phyloP scores from a whole-genome alignment of 345 rosid species.

The Dovyalis caffra region DNA sequence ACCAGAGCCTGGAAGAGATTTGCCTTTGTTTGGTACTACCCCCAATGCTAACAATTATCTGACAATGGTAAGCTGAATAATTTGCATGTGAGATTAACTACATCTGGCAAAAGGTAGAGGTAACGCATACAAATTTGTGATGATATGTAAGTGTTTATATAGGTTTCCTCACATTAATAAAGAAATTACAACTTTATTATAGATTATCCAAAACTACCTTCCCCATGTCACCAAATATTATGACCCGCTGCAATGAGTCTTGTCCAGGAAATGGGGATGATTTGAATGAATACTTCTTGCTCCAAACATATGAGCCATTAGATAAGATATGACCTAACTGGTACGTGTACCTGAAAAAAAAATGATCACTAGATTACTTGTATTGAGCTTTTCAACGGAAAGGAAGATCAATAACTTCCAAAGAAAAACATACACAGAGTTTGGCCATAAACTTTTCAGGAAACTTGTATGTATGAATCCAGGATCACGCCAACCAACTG shows the following conservation, averaged over 20 bases:
- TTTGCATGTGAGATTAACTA: too few relatives aligned
- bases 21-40: too few relatives aligned
- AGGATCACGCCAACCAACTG: conserved; percentile 88
- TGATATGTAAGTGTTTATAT: background rate
- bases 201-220: conserved; percentile 45
- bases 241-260: conserved; percentile 73
- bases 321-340: conserved; percentile 56
- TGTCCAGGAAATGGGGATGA: conserved; percentile 92
- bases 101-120: background rate
- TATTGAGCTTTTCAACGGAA: too few relatives aligned
- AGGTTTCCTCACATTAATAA: background rate
- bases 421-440: conserved; percentile 51
- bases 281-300: conserved; percentile 64
- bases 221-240: conserved; percentile 89
- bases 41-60: too few relatives aligned
- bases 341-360: conserved; percentile 68
- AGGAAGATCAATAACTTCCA: too few relatives aligned
- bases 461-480: conserved; percentile 78
- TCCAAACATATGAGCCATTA: conserved; percentile 46
- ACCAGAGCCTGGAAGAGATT: too few relatives aligned
- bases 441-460: conserved; percentile 79
- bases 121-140: background rate
- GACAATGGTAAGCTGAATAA: too few relatives aligned
- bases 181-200: background rate
- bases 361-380: too few relatives aligned